Conservation (phyloP, 2,329 filamentous ascomycete genomes). For the Pseudocercospora vitis region DNA sequence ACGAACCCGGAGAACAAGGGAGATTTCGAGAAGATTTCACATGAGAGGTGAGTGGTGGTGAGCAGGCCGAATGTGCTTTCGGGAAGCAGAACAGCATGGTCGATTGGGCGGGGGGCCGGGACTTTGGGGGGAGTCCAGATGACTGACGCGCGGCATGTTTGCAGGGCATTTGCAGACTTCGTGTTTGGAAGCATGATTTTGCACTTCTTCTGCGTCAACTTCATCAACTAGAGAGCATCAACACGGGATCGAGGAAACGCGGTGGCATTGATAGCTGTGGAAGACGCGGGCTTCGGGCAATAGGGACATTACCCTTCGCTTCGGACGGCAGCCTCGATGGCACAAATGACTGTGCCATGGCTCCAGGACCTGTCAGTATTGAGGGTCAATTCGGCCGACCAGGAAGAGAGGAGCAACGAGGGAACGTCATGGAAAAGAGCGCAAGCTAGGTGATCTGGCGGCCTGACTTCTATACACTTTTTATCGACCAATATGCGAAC, state of each 20-base stretch:
- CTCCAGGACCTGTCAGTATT: neutral
- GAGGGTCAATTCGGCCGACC: no score
- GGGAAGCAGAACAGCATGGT: no score
- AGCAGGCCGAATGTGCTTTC: neutral
- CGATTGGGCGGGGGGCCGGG: no score
- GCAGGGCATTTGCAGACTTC: conserved; percentile 91
- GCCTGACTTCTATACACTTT: conserved; percentile 7
- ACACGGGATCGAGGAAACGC: neutral
- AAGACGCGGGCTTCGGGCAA: neutral
- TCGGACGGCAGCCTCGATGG: no score
- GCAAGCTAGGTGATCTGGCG: neutral
- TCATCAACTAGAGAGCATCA: conserved; percentile 79
- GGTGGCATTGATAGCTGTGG: no score
- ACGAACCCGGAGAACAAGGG: conserved; percentile 78
- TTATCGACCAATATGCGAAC: conserved; percentile 3
- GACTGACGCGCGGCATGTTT: neutral
- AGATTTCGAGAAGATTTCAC: conserved; percentile 74
- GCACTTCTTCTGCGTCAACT: conserved; percentile 99
- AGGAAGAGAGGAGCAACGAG: no score
- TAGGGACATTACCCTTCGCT: no score
- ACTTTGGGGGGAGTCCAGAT: no score
- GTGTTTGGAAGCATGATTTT: conserved; percentile 91
- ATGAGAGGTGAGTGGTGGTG: conserved; percentile 65
- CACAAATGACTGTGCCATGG: no score
- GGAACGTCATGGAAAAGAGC: neutral